These are phyloP conservation scores for Leccinum imitatum DNA, from an alignment of 768 basidiomycete species.

Conservation along the genomic window DNA sequence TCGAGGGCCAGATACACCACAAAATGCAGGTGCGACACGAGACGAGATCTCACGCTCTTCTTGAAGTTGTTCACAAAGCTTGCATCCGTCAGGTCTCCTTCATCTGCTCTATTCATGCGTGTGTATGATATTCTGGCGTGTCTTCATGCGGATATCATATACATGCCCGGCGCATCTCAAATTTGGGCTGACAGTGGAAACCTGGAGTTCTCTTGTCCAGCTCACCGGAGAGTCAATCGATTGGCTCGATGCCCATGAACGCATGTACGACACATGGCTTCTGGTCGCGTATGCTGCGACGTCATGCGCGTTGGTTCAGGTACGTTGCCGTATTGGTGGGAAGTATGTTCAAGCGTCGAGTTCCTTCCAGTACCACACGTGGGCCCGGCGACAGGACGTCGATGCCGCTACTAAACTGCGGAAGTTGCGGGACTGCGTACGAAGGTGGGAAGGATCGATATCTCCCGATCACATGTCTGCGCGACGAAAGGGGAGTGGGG, in stretches of 20 bases:
- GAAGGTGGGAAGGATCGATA: slow-evolving; percentile 83
- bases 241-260: slow-evolving; percentile 84
- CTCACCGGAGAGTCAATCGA: slow-evolving; percentile 82
- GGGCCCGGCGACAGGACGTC: slow-evolving; percentile 78
- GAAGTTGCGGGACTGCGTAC: slow-evolving; percentile 80
- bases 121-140: slow-evolving; percentile 96
- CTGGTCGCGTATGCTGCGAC: slow-evolving; percentile 86
- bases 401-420: slow-evolving; percentile 73
- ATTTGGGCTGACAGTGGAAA: slow-evolving; percentile 76
- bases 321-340: slow-evolving; percentile 34
- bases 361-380: slow-evolving; percentile 80
- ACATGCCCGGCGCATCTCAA: slow-evolving; percentile 87
- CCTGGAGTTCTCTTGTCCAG: slow-evolving; percentile 72
- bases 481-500: slow-evolving; percentile 70
- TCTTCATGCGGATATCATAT: slow-evolving; percentile 98
- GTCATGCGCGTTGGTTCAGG: slow-evolving; percentile 88
- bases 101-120: slow-evolving; percentile 88
- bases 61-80: slow-evolving; percentile 4
- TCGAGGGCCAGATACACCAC: slow-evolving; percentile 64
- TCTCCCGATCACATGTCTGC: slow-evolving; percentile 95
- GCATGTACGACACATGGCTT: slow-evolving; percentile 83
- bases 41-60: neutral
- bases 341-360: slow-evolving; percentile 10
- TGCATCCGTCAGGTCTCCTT: slow-evolving; percentile 60
- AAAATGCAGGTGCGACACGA: slow-evolving; percentile 58